Evolutionary conservation across 352 stramenopile species (phyloP), one percentile per base, ranked within the genome.

Genomic region (Phytophthora cryptogea): DNA sequence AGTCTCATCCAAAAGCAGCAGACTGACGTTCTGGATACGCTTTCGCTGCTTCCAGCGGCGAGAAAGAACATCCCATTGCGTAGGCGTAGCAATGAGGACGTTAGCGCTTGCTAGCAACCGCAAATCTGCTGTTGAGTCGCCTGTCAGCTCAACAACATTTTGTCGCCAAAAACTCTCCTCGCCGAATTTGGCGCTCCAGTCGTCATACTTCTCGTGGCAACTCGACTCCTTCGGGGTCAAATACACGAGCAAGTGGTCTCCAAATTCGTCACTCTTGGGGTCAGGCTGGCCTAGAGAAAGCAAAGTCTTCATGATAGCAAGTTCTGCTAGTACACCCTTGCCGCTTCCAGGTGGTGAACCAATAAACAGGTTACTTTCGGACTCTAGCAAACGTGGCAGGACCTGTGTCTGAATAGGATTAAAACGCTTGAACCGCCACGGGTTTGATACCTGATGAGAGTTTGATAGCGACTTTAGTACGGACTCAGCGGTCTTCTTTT

Each of bases 351-450:
- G 90, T 13, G 97, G 96, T 8, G 97, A 96, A 32, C 94, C 98
- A 35, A 99, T 75, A 17, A 99, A 84, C 42, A 97, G 80, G 56
- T 99, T 99, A 35, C 83, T 88, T 35, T 98, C 90, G 0, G 86
- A 97, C 66, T 99, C 97, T 51, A 99, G 88, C 14, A 99, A 76
- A 42, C 97, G 95, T 36, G 96, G 90, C 31, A 99, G 94, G 17
- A 97, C 78, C 66, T 99, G 98, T 26, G 98, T 99, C 80, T 99
- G 98, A 46, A 99, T 98, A 10, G 97, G 94, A 65, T 99, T 99
- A 70, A 99, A 99, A 49, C 94, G 84, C 27, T 86, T 84, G 50
- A 98, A 97, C 4, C 69, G 70, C 74, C 74, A 94, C 13, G 80
- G 74, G 37, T 79, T 86, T 2, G 70, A 54, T 10, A 77, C 68